Evolutionary conservation across 495 filamentous ascomycete genomes (phyloP).

Genomic region (Lasiosphaeriaceae sp.): DNA sequence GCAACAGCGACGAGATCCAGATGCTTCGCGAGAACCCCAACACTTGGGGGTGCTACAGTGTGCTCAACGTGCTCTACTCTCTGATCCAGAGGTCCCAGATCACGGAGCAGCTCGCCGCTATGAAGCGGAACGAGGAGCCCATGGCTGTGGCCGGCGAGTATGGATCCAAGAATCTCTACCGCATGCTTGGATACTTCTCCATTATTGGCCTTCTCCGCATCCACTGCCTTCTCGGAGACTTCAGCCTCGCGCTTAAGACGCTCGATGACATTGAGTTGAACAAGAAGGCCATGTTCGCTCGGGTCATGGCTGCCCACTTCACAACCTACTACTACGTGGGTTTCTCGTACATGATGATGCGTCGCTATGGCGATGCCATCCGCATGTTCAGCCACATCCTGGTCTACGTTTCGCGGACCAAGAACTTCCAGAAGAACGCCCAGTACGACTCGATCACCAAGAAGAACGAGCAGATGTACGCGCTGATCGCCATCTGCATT

Average conservation of each 20-base stretch:
- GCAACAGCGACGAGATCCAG: constrained; percentile 82
- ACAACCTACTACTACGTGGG: constrained; percentile 99
- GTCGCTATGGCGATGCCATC: constrained; percentile 96
- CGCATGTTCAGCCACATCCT: constrained; percentile 99
- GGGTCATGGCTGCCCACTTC: constrained; percentile 99
- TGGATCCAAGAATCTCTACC: constrained; percentile 85
- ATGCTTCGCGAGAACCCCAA: constrained; percentile 94
- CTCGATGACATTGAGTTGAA: constrained; percentile 99
- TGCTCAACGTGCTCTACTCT: constrained; percentile 98
- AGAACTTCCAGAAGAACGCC: constrained; percentile 99
- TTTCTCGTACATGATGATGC: constrained; percentile 99
- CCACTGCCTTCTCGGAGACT: constrained; percentile 94
- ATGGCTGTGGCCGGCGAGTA: constrained; percentile 87
- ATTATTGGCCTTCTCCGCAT: constrained; percentile 96
- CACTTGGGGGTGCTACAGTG: constrained; percentile 99
- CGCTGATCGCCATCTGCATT: constrained; percentile 96
- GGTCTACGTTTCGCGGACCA: constrained; percentile 96
- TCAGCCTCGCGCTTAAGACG: constrained; percentile 96
- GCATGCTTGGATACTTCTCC: constrained; percentile 98
- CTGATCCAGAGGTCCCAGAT: constrained; percentile 97
- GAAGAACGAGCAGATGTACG: constrained; percentile 99
- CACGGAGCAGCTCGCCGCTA: constrained; percentile 90
- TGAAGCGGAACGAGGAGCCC: constrained; percentile 89
- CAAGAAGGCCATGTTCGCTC: constrained; percentile 99
- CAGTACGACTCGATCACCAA: constrained; percentile 97